A percentile compares a stretch with the other conserved stretches of the same genome.
Conservation (phyloP, 2,329 filamentous ascomycete species). For the Zalaria obscura region DNA sequence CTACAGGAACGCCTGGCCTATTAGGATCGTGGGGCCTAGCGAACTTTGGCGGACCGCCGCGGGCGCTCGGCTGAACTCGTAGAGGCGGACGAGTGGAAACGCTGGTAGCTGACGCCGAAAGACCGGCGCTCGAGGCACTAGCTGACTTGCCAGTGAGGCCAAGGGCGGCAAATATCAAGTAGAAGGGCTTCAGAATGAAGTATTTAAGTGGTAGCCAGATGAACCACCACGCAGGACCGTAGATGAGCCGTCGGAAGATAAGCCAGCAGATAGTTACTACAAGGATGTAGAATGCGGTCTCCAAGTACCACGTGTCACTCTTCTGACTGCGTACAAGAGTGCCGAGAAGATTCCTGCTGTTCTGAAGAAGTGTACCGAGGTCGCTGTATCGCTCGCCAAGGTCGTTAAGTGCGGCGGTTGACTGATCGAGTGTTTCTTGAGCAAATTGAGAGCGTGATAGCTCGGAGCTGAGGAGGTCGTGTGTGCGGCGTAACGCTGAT, state of each 20-base stretch:
- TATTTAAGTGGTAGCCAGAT: constrained; percentile 54
- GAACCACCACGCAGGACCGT: constrained; percentile 83
- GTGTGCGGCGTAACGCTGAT: constrained; percentile 66
- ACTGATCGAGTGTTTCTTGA: constrained; percentile 74
- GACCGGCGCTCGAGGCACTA: not conserved
- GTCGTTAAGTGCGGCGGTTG: constrained; percentile 65
- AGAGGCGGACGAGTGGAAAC: constrained; percentile 20
- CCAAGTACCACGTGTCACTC: constrained; percentile 95
- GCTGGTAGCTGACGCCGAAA: constrained; percentile 1
- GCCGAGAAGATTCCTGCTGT: constrained; percentile 59
- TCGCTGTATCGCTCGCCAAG: constrained; percentile 70
- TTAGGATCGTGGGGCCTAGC: constrained; percentile 7
- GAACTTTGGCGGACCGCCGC: constrained; percentile 19
- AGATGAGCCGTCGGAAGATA: constrained; percentile 68
- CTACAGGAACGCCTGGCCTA: constrained; percentile 25
- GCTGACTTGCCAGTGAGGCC: constrained; percentile 1
- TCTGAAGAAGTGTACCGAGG: constrained; percentile 62
- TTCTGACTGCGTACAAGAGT: constrained; percentile 79
- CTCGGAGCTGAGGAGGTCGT: constrained; percentile 74
- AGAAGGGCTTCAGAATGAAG: constrained; percentile 7
- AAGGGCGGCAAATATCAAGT: constrained; percentile 3
- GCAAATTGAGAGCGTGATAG: constrained; percentile 79
- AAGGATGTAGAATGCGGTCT: constrained; percentile 76
- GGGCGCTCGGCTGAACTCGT: constrained; percentile 31
- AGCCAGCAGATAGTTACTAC: constrained; percentile 70